Conservation (phyloP, 164 flowering plant species). For the Kingdonia uniflora region DNA sequence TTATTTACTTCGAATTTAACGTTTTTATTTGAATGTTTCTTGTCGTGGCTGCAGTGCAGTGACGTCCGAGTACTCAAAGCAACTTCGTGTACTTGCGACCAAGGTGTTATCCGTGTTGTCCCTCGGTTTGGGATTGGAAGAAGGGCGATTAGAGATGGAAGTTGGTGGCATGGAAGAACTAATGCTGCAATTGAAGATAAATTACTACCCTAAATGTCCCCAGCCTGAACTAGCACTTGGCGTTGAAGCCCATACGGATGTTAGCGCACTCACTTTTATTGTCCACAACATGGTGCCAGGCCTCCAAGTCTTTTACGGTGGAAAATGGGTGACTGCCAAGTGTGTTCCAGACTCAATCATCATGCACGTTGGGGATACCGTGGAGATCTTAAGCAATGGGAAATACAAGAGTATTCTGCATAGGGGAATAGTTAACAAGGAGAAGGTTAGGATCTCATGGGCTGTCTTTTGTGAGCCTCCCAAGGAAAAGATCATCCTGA, state of each 20-base stretch:
- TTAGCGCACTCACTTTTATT: constrained; percentile 79
- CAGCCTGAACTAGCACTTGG: constrained; percentile 93
- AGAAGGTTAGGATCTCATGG: constrained; percentile 94
- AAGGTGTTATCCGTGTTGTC: constrained; percentile 54
- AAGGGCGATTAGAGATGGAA: constrained; percentile 67
- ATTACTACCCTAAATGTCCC: constrained; percentile 94
- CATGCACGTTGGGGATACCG: constrained; percentile 82
- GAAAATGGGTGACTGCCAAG: constrained; percentile 84
- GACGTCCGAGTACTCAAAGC: constrained; percentile 52
- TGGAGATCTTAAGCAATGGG: constrained; percentile 84
- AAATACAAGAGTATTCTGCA: constrained; percentile 86
- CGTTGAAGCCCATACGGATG: constrained; percentile 90
- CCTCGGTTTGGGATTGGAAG: constrained; percentile 60
- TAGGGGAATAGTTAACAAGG: constrained; percentile 89
- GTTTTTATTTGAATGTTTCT: too few species aligned
- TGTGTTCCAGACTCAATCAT: constrained; percentile 80
- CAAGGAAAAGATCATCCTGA: constrained; percentile 65
- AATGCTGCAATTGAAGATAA: constrained; percentile 73
- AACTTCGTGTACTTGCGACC: constrained; percentile 45
- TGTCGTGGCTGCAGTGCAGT: constrained; percentile 36
- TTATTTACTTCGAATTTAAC: too few species aligned
- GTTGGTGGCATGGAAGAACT: constrained; percentile 80
- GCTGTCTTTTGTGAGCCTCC: constrained; percentile 95
- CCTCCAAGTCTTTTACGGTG: constrained; percentile 56
- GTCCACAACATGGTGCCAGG: constrained; percentile 99